Evolutionary conservation across 495 filamentous ascomycete species (phyloP), one percentile per base, ranked within the genome.

Genomic region (Xylaria bambusicola): DNA sequence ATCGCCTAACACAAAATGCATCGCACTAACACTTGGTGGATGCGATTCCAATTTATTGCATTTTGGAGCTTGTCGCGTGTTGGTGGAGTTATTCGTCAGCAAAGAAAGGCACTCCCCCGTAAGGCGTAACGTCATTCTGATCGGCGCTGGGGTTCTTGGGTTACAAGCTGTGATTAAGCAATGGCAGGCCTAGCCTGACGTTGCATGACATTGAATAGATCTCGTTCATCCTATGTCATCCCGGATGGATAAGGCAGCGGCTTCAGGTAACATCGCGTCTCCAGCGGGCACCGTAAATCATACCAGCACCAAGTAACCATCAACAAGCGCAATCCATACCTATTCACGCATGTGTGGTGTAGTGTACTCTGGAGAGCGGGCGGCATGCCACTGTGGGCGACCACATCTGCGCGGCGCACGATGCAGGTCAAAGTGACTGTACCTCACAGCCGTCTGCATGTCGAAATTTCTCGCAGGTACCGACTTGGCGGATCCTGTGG

Each of bases 141-240:
- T 69, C 64, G 62, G 57, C 66, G 21, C 42, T 57, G 42, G 54
- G 54, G 27, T 49, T 5, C 7, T 40, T 36, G 42, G 21, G 54
- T 13, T 26, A 41, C 31, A 24, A 38, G 54, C 33, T 35, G 42
- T 17, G 10, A 49, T 24, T 40, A 18, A 36, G 17, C 44, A 35
- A 36, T 29, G 54, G 48, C 42, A 57, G 42, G 48, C 54, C 40
- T 31, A 7, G 41, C 27, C 66, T 50, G 29, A 57, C 24, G 29
- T 66, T 49, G 64, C 71, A 58, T 54, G 36, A 23, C 35, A 41
- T 31, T 70, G 38, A 63, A 62, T 56, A 68, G 65, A 72, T 74
- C 68, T 62, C 41, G 69, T 78, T 77, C 73, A 58, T 77, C 73
- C 71, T 74, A 75, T 76, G 42, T 70, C 49, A 52, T 46, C 52